These are phyloP conservation scores for Nicotiana noctiflora DNA, from an alignment of 257 asterid species.

Conservation along the genomic window DNA sequence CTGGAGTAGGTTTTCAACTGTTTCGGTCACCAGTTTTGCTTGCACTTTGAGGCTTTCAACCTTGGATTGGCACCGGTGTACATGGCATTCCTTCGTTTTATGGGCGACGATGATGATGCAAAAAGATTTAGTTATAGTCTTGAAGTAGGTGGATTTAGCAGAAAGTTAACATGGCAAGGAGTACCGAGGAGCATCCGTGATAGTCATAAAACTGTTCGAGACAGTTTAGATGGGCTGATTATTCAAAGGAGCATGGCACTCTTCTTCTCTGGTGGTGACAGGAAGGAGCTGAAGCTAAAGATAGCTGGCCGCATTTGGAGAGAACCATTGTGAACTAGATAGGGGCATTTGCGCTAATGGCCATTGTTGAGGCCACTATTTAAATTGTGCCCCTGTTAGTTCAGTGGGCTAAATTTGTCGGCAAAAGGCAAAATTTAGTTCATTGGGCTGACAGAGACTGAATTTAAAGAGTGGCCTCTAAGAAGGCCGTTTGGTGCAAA, in stretches of 20 bases:
- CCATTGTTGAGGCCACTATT: too few relatives aligned
- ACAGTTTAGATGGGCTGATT: slow-evolving; percentile 29
- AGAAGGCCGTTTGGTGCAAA: too few relatives aligned
- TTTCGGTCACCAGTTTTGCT: slow-evolving; percentile 32
- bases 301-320: slow-evolving; percentile 32
- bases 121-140: slow-evolving; percentile 26
- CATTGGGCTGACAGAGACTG: too few relatives aligned
- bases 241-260: slow-evolving; percentile 32
- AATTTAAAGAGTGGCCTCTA: too few relatives aligned
- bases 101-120: slow-evolving; percentile 36
- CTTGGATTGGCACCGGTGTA: slow-evolving; percentile 33
- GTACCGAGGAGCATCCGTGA: slow-evolving; percentile 36
- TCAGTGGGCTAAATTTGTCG: too few relatives aligned
- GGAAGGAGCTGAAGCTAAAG: slow-evolving; percentile 29
- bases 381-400: too few relatives aligned
- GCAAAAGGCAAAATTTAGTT: too few relatives aligned
- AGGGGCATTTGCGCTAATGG: neutral
- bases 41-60: slow-evolving; percentile 34
- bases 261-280: slow-evolving; percentile 25
- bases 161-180: slow-evolving; percentile 34
- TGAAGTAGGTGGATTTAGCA: slow-evolving; percentile 33
- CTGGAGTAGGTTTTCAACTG: slow-evolving; percentile 33
- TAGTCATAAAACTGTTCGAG: slow-evolving; percentile 28
- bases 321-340: slow-evolving; percentile 5
- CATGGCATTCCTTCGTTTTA: slow-evolving; percentile 32